Percentiles rank a stretch among this genome's conserved stretches.
Conservation (phyloP, 2,329 filamentous ascomycete genomes). For the Colletotrichum falcatum region DNA sequence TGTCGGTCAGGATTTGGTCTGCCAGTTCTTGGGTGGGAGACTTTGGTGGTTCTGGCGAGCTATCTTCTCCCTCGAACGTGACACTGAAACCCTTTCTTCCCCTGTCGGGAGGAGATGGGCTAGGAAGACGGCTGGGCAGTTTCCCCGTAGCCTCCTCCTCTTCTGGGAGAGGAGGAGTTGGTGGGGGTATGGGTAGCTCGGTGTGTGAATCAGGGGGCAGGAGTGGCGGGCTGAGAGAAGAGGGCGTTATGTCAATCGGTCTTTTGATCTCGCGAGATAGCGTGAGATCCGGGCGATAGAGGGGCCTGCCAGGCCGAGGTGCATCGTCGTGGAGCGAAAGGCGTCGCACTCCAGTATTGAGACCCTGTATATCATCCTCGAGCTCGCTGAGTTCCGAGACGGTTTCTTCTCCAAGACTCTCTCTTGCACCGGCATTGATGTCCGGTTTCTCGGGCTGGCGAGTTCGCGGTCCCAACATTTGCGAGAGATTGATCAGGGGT, state of each 20-base stretch:
- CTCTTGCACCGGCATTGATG: constrained; percentile 26
- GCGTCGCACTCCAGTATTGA: constrained; percentile 6
- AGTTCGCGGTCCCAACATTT: constrained; percentile 38
- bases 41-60: constrained; percentile 40
- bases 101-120: constrained; percentile 32
- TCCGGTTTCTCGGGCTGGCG: constrained; percentile 35
- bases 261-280: constrained; percentile 23
- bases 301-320: constrained; percentile 1
- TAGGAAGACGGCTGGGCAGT: constrained; percentile 5
- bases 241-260: background rate
- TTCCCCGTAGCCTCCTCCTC: constrained; percentile 16
- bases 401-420: constrained; percentile 47
- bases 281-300: constrained; percentile 15
- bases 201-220: constrained; percentile 25
- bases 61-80: constrained; percentile 22
- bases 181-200: constrained; percentile 35
- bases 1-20: constrained; percentile 67
- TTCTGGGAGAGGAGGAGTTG: constrained; percentile 36
- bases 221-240: constrained; percentile 30
- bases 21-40: constrained; percentile 65
- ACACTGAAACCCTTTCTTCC: constrained; percentile 12
- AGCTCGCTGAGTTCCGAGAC: constrained; percentile 65
- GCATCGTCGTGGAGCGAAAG: constrained; percentile 19
- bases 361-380: constrained; percentile 57
- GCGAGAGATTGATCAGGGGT: constrained; percentile 43